These are phyloP conservation scores for Penicillium alfredii DNA, from an alignment of 495 filamentous ascomycete species.

Conservation along the genomic window DNA sequence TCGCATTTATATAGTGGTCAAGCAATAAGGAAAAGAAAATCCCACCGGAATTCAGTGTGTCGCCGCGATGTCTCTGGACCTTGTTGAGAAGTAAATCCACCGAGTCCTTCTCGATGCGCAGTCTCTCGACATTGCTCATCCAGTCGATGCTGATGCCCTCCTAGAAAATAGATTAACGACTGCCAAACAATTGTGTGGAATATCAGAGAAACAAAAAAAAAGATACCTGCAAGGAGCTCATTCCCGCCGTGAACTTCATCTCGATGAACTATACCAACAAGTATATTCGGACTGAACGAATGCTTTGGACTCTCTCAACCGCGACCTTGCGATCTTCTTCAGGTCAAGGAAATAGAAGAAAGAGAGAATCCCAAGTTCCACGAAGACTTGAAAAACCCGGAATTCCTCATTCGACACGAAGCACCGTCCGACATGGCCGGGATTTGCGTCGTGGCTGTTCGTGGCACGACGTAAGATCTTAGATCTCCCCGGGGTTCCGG, in stretches of 20 bases:
- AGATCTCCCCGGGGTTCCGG: no score
- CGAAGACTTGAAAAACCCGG: not conserved
- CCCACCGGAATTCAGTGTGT: conserved; percentile 52
- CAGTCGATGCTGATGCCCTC: conserved; percentile 40
- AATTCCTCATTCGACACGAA: conserved; percentile 23
- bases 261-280: no score
- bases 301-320: no score
- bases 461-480: no score
- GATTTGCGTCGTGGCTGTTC: conserved; percentile 9
- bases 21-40: no score
- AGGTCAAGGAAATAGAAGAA: not conserved
- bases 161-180: conserved; percentile 17
- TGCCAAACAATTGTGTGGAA: no score
- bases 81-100: conserved; percentile 40
- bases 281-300: no score
- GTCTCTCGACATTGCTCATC: conserved; percentile 44
- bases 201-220: no score
- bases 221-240: conserved; percentile 38
- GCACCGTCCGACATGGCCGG: conserved; percentile 13
- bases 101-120: conserved; percentile 27
- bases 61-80: conserved; percentile 43
- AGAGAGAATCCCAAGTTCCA: conserved; percentile 1
- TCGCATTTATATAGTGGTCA: no score
- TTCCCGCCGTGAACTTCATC: conserved; percentile 45
- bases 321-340: no score